These are phyloP conservation scores for Pinus taeda DNA, from an alignment of 75 land plant genomes.

Conservation along the genomic window DNA sequence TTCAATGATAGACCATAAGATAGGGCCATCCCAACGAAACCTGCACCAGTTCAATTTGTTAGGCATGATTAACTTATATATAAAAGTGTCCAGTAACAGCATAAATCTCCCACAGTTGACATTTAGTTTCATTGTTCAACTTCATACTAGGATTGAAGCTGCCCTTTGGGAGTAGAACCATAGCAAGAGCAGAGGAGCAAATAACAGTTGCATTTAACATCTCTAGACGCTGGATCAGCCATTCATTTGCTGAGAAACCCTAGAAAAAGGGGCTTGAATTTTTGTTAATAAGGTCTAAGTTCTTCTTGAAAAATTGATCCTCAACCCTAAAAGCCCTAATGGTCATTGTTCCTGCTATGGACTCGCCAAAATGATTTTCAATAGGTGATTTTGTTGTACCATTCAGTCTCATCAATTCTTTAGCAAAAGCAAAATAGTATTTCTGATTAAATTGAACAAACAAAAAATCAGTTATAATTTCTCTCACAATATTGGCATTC, in stretches of 20 bases:
- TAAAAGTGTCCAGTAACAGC: background rate
- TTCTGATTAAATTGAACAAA: conserved; percentile 18
- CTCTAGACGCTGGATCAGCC: background rate
- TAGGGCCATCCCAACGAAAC: conserved; percentile 1
- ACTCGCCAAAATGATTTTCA: no score
- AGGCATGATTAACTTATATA: background rate
- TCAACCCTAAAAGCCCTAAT: no score
- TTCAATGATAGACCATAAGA: conserved; percentile 53
- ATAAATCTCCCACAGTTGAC: background rate
- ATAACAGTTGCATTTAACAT: conserved; percentile 16
- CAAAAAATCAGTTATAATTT: background rate
- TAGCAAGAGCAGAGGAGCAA: conserved; percentile 29
- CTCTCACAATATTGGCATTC: no score
- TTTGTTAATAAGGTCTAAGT: conserved; percentile 11
- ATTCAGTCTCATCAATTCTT: conserved; percentile 1
- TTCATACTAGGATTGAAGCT: background rate
- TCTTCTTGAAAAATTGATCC: no score
- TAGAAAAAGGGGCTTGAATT: conserved; percentile 41
- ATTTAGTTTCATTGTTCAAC: no score
- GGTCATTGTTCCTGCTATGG: no score
- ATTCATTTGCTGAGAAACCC: background rate
- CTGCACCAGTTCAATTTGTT: conserved; percentile 12
- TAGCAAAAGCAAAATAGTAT: conserved; percentile 32
- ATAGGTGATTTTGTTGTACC: no score
- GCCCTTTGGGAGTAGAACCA: conserved; percentile 30